phyloP scores from a whole-genome alignment of 192 early-diverging fungal genomes.

The Coemansia sp. region DNA sequence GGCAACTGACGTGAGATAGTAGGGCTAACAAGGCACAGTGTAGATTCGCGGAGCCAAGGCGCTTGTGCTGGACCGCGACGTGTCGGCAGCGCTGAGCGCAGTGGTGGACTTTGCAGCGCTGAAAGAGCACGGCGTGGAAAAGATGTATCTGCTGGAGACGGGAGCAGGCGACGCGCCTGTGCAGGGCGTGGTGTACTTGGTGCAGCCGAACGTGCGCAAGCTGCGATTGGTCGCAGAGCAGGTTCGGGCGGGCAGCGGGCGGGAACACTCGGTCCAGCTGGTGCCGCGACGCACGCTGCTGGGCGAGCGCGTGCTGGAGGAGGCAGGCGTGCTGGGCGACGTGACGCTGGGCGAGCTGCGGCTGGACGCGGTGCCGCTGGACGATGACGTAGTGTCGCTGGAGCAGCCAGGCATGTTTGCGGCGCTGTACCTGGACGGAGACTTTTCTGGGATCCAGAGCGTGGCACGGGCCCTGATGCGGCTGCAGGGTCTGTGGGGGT shows the following conservation, averaged over 20 bases:
- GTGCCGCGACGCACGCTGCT: slow-evolving; percentile 86
- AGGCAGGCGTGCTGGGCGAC: slow-evolving; percentile 87
- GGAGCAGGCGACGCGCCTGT: slow-evolving; percentile 66
- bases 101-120: slow-evolving; percentile 86
- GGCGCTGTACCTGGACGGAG: slow-evolving; percentile 71
- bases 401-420: slow-evolving; percentile 82
- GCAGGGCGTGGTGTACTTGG: slow-evolving; percentile 79
- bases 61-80: slow-evolving; percentile 80
- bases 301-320: slow-evolving; percentile 92
- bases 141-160: slow-evolving; percentile 82
- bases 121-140: slow-evolving; percentile 96
- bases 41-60: slow-evolving; percentile 91
- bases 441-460: slow-evolving; percentile 44
- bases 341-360: slow-evolving; percentile 83
- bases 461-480: slow-evolving; percentile 78
- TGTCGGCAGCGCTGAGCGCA: slow-evolving; percentile 80
- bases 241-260: slow-evolving; percentile 18
- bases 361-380: slow-evolving; percentile 88
- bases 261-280: slow-evolving; percentile 76
- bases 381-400: slow-evolving; percentile 85
- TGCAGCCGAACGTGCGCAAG: slow-evolving; percentile 72
- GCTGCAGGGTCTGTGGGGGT: slow-evolving; percentile 81
- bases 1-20: background rate
- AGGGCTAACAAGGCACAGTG: background rate
- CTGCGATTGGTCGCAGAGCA: slow-evolving; percentile 80